A percentile compares a stretch with the other conserved stretches of the same genome.
Conservation (phyloP, 371 early-diverging fungal genomes). For the Sporodiniella umbellata region DNA sequence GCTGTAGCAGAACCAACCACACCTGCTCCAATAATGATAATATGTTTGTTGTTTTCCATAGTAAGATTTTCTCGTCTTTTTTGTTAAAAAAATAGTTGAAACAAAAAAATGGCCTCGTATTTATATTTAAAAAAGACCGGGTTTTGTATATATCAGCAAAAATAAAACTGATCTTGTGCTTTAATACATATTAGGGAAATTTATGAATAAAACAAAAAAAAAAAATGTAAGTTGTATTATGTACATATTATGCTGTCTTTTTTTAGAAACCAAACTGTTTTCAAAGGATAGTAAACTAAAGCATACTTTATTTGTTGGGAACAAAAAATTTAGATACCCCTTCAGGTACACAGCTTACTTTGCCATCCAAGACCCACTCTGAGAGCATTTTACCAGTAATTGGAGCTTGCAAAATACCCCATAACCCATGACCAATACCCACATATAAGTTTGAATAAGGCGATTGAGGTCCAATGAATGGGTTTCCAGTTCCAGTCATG, state of each 20-base stretch:
- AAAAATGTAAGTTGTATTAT: too few relatives aligned
- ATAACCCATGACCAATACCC: conserved; percentile 67
- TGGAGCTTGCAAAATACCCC: conserved; percentile 74
- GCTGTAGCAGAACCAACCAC: conserved; percentile 44
- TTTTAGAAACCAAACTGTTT: too few relatives aligned
- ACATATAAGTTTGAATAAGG: conserved; percentile 45
- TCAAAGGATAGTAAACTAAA: too few relatives aligned
- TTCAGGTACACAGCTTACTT: neutral
- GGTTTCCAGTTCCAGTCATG: conserved; percentile 43
- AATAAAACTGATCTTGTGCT: too few relatives aligned
- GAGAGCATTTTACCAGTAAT: conserved; percentile 65
- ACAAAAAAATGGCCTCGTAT: neutral
- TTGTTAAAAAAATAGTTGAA: neutral
- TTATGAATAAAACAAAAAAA: too few relatives aligned
- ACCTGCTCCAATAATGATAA: conserved; percentile 16
- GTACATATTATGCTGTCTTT: too few relatives aligned
- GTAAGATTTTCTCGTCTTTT: neutral
- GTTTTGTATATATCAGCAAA: too few relatives aligned
- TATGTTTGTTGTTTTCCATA: neutral
- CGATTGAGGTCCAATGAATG: conserved; percentile 62
- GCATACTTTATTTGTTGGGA: neutral
- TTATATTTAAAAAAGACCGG: too few relatives aligned
- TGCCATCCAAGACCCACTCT: conserved; percentile 54
- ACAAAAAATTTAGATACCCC: neutral
- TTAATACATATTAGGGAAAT: too few relatives aligned